Evolutionary conservation across 371 early-diverging fungal species (phyloP).

Genomic region (Syncephalastrum contaminatum): DNA sequence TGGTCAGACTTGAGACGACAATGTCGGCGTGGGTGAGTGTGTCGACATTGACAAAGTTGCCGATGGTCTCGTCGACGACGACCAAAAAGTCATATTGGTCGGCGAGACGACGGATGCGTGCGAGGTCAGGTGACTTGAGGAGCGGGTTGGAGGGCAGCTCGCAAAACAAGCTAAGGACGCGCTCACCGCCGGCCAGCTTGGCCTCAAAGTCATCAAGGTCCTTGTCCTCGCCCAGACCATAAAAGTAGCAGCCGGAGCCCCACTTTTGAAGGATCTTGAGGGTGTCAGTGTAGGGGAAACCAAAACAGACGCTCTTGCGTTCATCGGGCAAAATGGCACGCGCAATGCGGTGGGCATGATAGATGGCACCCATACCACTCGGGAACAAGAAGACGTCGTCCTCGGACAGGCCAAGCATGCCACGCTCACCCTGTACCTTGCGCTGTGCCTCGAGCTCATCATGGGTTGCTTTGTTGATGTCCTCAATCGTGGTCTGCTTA

Average conservation of each 20-base stretch:
- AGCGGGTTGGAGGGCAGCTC: constrained; percentile 96
- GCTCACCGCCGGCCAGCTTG: constrained; percentile 55
- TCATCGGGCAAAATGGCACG: constrained; percentile 45
- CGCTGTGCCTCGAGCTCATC: constrained; percentile 27
- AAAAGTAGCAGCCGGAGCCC: constrained; percentile 85
- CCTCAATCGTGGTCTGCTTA: constrained; percentile 16
- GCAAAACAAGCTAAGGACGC: constrained; percentile 79
- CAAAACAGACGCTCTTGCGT: constrained; percentile 85
- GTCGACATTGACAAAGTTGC: constrained; percentile 85
- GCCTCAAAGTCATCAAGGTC: constrained; percentile 73
- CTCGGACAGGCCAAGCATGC: constrained; percentile 56
- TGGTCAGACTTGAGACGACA: constrained; percentile 91
- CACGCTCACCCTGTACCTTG: constrained; percentile 40
- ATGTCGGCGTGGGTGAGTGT: constrained; percentile 82
- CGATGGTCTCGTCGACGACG: constrained; percentile 94
- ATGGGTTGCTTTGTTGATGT: constrained; percentile 25
- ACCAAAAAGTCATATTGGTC: constrained; percentile 75
- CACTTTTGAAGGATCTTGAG: constrained; percentile 93
- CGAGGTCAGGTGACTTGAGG: constrained; percentile 78
- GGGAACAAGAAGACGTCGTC: constrained; percentile 87
- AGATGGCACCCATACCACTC: constrained; percentile 94
- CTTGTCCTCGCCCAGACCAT: constrained; percentile 74
- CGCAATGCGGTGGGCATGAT: constrained; percentile 73
- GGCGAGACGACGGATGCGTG: constrained; percentile 72
- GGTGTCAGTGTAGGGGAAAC: constrained; percentile 94